These are phyloP conservation scores for Schizochytrium sp. DNA, from an alignment of 108 stramenopile species.

Conservation along the genomic window DNA sequence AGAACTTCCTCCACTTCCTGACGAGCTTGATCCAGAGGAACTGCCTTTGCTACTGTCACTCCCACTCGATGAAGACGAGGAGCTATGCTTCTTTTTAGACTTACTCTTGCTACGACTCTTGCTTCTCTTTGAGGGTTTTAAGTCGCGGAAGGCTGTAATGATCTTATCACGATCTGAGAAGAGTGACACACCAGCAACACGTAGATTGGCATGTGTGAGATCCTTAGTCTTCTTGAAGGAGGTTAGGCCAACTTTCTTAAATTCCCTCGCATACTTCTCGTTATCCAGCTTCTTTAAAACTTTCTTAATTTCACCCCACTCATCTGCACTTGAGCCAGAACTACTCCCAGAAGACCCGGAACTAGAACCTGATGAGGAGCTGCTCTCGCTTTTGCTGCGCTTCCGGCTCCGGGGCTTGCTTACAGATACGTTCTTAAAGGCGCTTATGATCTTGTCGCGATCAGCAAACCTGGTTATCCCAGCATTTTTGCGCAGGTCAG, in stretches of 20 bases:
- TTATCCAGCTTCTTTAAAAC: neutral
- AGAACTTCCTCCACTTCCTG: neutral
- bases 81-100: neutral
- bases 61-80: too few species aligned
- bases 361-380: neutral
- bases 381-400: too few species aligned
- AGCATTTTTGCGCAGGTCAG: neutral
- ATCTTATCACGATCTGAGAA: neutral
- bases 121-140: neutral
- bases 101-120: conserved; percentile 42
- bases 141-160: neutral
- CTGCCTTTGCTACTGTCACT: neutral
- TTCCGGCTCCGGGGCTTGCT: neutral
- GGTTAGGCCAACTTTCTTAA: neutral
- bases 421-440: neutral
- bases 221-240: neutral
- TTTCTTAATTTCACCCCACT: neutral
- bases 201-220: neutral
- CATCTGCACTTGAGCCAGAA: conserved; percentile 5
- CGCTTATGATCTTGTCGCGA: conserved; percentile 14
- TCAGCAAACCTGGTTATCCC: neutral
- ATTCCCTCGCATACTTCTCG: conserved; percentile 14
- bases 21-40: neutral
- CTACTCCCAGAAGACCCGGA: neutral
- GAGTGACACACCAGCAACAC: neutral